Percentiles rank a stretch among this genome's conserved stretches.
Conservation (phyloP, 352 stramenopile genomes). For the Globisporangium nunn region DNA sequence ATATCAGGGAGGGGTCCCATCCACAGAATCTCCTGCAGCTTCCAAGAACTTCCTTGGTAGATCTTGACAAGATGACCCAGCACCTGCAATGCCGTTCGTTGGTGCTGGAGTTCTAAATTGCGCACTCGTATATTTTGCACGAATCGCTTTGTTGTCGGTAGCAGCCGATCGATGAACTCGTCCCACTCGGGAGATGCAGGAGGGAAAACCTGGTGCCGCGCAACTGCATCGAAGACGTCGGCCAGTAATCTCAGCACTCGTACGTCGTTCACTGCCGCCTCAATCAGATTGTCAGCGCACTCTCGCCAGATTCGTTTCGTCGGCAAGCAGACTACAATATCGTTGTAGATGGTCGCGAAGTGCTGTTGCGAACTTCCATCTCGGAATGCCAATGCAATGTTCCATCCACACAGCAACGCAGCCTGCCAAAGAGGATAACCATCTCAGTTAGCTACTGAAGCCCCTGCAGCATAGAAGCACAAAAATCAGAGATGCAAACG, state of each 20-base stretch:
- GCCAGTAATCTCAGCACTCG: conserved; percentile 26
- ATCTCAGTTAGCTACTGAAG: not conserved
- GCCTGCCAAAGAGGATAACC: conserved; percentile 9
- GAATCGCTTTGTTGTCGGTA: conserved; percentile 35
- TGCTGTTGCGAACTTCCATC: conserved; percentile 18
- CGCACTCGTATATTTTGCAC: conserved; percentile 18
- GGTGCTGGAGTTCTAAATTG: conserved; percentile 23
- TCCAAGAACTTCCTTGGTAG: conserved; percentile 26
- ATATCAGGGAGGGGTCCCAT: conserved; percentile 35
- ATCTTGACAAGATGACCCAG: conserved; percentile 37
- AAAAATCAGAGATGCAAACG: not conserved
- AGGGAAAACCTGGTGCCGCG: conserved; percentile 23
- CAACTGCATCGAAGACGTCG: conserved; percentile 32
- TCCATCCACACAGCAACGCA: conserved; percentile 38
- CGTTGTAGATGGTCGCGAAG: conserved; percentile 31
- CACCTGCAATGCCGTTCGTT: conserved; percentile 34
- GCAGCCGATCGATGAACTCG: conserved; percentile 35
- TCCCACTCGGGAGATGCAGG: conserved; percentile 34
- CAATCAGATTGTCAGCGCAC: conserved; percentile 19
- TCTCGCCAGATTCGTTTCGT: conserved; percentile 33
- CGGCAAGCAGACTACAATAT: conserved; percentile 42
- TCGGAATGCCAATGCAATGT: conserved; percentile 31
- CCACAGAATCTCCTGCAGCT: conserved; percentile 18
- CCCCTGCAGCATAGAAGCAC: conserved; percentile 9
- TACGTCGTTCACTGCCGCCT: conserved; percentile 24